Conservation (phyloP, 306 rosid species). For the Echinosophora koreensis region DNA sequence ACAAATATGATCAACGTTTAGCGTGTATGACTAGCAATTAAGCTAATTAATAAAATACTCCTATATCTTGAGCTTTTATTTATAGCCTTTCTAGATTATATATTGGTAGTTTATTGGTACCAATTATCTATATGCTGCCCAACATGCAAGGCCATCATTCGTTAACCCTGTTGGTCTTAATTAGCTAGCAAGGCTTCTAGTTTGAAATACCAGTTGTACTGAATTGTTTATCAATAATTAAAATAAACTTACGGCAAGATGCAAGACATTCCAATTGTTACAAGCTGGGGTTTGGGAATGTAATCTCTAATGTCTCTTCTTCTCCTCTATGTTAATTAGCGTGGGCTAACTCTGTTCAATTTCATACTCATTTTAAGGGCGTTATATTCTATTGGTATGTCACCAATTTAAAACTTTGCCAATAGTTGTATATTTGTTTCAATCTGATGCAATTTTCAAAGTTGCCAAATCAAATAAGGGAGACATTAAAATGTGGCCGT, state of each 20-base stretch:
- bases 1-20: neutral
- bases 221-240: neutral
- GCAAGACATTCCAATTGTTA: neutral
- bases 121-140: neutral
- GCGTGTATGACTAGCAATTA: neutral
- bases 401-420: neutral
- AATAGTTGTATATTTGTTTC: neutral
- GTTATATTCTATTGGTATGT: too few species aligned
- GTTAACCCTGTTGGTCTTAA: neutral
- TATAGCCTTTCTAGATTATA: neutral
- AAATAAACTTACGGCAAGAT: neutral
- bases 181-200: slow-evolving; percentile 8
- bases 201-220: neutral
- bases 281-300: neutral
- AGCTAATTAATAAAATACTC: slow-evolving; percentile 19
- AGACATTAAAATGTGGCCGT: neutral
- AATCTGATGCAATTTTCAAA: neutral
- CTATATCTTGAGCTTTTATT: too few species aligned
- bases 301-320: neutral
- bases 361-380: neutral
- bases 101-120: neutral
- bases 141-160: neutral
- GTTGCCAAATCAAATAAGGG: neutral
- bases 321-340: neutral
- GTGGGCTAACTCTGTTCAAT: neutral